Evolutionary conservation across 2,329 filamentous ascomycete genomes (phyloP).

Genomic region (Cordyceps javanica): DNA sequence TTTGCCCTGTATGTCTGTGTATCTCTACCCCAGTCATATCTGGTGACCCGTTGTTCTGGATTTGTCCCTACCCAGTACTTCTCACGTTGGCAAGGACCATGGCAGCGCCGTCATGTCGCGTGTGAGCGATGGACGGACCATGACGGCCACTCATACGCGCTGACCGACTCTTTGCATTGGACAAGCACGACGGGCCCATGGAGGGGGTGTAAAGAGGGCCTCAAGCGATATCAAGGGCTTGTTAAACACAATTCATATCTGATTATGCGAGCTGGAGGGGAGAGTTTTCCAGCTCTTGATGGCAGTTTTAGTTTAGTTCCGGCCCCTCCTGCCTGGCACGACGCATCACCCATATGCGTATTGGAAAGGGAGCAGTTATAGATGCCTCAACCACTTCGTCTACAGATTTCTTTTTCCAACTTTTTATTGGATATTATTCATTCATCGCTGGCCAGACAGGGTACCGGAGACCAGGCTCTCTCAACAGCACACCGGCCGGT

Average conservation of each 20-base stretch:
- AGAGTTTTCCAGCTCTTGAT: not conserved
- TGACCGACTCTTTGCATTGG: constrained; percentile 10
- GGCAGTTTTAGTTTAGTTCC: no score
- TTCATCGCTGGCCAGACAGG: no score
- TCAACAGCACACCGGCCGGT: not conserved
- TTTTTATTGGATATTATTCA: no score
- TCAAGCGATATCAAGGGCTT: not conserved
- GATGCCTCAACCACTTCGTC: no score
- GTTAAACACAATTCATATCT: not conserved
- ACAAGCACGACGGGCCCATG: not conserved
- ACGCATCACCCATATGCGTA: no score
- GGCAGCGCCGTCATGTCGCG: not conserved
- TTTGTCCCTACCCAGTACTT: not conserved
- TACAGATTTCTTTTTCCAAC: no score
- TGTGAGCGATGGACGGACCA: not conserved
- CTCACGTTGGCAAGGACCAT: not conserved
- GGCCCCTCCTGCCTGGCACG: no score
- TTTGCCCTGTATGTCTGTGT: not conserved
- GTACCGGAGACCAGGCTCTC: not conserved
- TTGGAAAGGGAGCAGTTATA: no score
- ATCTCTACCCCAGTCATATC: not conserved
- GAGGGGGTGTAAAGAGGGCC: not conserved
- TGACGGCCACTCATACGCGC: not conserved
- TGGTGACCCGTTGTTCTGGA: not conserved
- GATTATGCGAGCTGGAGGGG: constrained; percentile 8